Percentiles rank a stretch among this genome's conserved stretches.
These are phyloP conservation scores for Candida labiduridarum DNA, from an alignment of 1,139 yeast genomes.

Conservation along the genomic window DNA sequence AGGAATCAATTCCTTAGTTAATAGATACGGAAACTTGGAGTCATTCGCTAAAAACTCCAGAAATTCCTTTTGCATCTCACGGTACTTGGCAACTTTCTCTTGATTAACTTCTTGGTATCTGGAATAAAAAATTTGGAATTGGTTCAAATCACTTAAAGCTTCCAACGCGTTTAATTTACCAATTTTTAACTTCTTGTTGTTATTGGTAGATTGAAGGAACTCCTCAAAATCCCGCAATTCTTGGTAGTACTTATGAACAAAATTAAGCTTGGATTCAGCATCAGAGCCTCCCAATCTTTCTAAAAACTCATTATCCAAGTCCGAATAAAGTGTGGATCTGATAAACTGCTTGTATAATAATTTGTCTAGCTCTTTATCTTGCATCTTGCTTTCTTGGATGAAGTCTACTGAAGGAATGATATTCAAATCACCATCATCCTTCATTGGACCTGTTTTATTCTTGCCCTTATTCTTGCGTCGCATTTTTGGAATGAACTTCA, in stretches of 20 bases:
- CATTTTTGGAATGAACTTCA: neutral
- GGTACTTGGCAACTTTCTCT: neutral
- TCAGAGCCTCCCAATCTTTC: too few species aligned
- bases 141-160: neutral
- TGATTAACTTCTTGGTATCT: neutral
- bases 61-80: neutral
- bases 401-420: too few species aligned
- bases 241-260: neutral
- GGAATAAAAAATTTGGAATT: neutral
- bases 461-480: neutral
- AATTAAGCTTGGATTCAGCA: neutral
- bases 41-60: neutral
- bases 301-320: neutral
- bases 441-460: neutral
- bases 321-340: neutral
- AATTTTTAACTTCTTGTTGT: neutral
- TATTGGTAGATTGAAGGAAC: neutral
- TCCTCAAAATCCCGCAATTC: neutral
- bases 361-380: too few species aligned
- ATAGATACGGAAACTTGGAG: slow-evolving; percentile 14
- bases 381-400: too few species aligned
- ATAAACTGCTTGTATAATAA: too few species aligned
- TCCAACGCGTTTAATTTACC: neutral
- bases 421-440: neutral
- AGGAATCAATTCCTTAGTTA: slow-evolving; percentile 19